A percentile compares a stretch with the other conserved stretches of the same genome.
phyloP scores from a whole-genome alignment of 73 alveolate genomes.

The Blepharisma japonicum region DNA sequence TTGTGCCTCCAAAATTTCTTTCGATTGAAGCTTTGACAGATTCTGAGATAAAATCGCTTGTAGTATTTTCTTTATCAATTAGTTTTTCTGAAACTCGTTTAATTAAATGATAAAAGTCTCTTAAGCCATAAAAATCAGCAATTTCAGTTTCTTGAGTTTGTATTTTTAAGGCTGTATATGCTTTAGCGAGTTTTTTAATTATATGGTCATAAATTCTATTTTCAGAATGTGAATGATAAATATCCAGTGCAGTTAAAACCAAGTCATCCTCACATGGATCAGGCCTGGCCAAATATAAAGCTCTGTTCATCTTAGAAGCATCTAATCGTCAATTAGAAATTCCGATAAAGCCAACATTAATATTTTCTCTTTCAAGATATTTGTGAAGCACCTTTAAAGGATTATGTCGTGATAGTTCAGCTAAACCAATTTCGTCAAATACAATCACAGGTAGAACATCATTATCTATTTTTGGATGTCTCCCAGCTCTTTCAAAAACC shows the following conservation, averaged over 20 bases:
- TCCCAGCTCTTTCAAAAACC: constrained; percentile 31
- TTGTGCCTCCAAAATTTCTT: constrained; percentile 44
- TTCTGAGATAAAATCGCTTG: neutral
- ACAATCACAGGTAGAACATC: constrained; percentile 31
- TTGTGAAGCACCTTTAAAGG: constrained; percentile 37
- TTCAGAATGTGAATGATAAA: constrained; percentile 48
- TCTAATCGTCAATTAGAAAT: constrained; percentile 54
- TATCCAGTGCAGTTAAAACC: constrained; percentile 49
- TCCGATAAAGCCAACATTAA: constrained; percentile 39
- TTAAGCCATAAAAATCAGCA: constrained; percentile 54
- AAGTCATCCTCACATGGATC: constrained; percentile 62
- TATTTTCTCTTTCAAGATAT: constrained; percentile 35
- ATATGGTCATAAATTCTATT: constrained; percentile 36
- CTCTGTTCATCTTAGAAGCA: constrained; percentile 69
- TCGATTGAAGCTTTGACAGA: constrained; percentile 39
- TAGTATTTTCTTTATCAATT: constrained; percentile 17
- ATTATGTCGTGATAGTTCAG: constrained; percentile 27
- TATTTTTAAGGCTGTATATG: constrained; percentile 45
- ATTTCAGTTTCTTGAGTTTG: constrained; percentile 22
- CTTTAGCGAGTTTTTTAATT: constrained; percentile 46
- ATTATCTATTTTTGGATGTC: neutral
- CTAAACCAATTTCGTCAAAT: constrained; percentile 39
- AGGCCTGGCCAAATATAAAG: constrained; percentile 56
- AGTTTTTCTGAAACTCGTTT: constrained; percentile 34
- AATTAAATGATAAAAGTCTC: constrained; percentile 60